Evolutionary conservation across 1,284 basidiomycete species (phyloP).

Genomic region (Agaricales sp.): DNA sequence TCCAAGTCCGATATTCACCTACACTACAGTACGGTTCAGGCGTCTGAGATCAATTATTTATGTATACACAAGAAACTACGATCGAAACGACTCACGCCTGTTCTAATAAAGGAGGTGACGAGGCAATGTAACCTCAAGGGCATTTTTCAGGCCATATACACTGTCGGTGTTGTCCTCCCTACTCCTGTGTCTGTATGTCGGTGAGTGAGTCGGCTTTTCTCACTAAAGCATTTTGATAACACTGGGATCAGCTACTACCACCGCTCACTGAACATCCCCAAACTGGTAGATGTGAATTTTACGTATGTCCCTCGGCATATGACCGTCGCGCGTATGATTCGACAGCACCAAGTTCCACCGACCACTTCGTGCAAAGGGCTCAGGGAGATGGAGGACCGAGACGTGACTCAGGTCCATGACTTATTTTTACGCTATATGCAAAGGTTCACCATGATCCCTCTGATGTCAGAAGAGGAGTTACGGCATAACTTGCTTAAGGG

Average conservation of each 20-base stretch:
- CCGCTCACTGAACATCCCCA: constrained; percentile 85
- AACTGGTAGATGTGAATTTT: constrained; percentile 89
- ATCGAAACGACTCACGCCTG: constrained; percentile 90
- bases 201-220: constrained; percentile 25
- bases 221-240: too few relatives aligned
- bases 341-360: constrained; percentile 57
- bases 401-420: constrained; percentile 64
- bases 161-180: constrained; percentile 83
- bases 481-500: constrained; percentile 87
- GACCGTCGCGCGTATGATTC: constrained; percentile 82
- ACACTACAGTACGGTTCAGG: constrained; percentile 47
- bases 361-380: constrained; percentile 50
- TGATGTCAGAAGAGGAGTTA: constrained; percentile 75
- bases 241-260: constrained; percentile 69
- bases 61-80: constrained; percentile 98
- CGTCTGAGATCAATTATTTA: constrained; percentile 95
- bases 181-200: constrained; percentile 82
- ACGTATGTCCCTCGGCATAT: constrained; percentile 76
- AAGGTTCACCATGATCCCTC: constrained; percentile 78
- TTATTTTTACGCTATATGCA: constrained; percentile 79
- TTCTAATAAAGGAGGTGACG: constrained; percentile 98
- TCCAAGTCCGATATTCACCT: constrained; percentile 5
- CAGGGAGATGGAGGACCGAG: constrained; percentile 81
- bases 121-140: constrained; percentile 85
- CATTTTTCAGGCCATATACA: constrained; percentile 97